phyloP scores from a whole-genome alignment of 768 basidiomycete species.

The Pleurotus eryngii region DNA sequence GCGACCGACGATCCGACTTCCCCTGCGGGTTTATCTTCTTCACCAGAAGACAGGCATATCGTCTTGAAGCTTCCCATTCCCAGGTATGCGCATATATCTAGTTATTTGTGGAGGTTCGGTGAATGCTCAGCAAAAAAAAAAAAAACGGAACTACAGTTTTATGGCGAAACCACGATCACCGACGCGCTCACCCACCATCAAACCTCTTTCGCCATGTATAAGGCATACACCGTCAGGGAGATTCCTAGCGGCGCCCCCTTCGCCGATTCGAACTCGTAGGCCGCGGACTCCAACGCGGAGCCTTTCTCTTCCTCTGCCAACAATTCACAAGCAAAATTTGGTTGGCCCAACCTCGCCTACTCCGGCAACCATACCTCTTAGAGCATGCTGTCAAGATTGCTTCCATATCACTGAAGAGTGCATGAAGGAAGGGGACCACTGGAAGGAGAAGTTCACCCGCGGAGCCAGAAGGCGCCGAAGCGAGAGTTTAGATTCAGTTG shows the following conservation, averaged over 20 bases:
- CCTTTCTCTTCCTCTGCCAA: slow-evolving; percentile 33
- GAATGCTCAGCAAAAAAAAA: slow-evolving; percentile 7
- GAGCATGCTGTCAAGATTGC: slow-evolving; percentile 70
- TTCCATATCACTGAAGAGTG: slow-evolving; percentile 55
- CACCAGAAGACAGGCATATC: slow-evolving; percentile 41
- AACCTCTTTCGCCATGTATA: slow-evolving; percentile 13
- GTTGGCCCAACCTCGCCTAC: background rate
- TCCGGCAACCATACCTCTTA: slow-evolving; percentile 56
- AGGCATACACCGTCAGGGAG: slow-evolving; percentile 17
- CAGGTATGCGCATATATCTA: slow-evolving; percentile 31
- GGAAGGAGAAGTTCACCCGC: slow-evolving; percentile 62
- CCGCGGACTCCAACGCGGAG: slow-evolving; percentile 20
- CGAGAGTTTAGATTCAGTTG: slow-evolving; percentile 33
- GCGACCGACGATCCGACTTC: slow-evolving; percentile 21
- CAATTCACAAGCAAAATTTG: slow-evolving; percentile 29
- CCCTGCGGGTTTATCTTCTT: slow-evolving; percentile 14
- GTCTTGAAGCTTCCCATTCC: slow-evolving; percentile 62
- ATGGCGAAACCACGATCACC: slow-evolving; percentile 39
- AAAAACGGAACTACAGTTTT: slow-evolving; percentile 29
- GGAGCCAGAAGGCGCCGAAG: slow-evolving; percentile 60
- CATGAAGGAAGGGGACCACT: slow-evolving; percentile 49
- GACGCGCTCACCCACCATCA: slow-evolving; percentile 28
- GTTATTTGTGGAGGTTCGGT: background rate
- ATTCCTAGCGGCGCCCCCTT: slow-evolving; percentile 56
- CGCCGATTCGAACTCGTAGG: slow-evolving; percentile 28